Evolutionary conservation across 2,329 filamentous ascomycete genomes (phyloP).

Genomic region (Pezicula carpinea): DNA sequence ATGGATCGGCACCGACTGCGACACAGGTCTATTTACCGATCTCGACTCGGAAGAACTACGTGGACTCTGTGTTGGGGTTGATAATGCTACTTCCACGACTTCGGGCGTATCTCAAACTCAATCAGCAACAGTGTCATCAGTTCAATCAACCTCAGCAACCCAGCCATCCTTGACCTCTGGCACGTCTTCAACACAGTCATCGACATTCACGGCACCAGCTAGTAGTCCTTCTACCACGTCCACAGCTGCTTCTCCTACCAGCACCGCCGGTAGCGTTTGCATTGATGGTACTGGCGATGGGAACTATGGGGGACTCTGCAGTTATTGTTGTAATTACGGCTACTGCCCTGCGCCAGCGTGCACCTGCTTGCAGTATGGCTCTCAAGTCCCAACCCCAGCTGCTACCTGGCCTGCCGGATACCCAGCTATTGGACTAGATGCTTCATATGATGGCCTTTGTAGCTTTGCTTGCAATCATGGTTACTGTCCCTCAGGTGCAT

Average conservation of each 20-base stretch:
- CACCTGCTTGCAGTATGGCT: conserved; percentile 9
- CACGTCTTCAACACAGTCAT: too few species aligned
- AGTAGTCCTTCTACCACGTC: background rate
- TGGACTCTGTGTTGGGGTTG: background rate
- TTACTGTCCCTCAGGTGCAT: conserved; percentile 35
- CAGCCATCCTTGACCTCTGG: too few species aligned
- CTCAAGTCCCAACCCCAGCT: conserved; percentile 11
- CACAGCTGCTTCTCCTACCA: conserved; percentile 5
- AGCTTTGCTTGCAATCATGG: conserved; percentile 40
- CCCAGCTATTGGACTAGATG: conserved; percentile 26
- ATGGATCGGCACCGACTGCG: background rate
- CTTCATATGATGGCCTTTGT: conserved; percentile 38
- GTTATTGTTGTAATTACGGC: conserved; percentile 20
- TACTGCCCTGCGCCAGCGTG: conserved; percentile 15
- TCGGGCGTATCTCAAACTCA: too few species aligned
- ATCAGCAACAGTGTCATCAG: too few species aligned
- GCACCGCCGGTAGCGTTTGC: conserved; percentile 3
- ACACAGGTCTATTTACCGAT: background rate
- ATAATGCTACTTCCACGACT: too few species aligned
- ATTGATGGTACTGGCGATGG: conserved; percentile 20
- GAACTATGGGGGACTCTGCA: conserved; percentile 32
- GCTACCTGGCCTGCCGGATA: conserved; percentile 28
- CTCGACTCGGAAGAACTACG: background rate
- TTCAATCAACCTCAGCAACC: too few species aligned
- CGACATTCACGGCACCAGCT: too few species aligned